Evolutionary conservation across 805 yeast species (phyloP).

Genomic region (Kodamaea lidongshanica): DNA sequence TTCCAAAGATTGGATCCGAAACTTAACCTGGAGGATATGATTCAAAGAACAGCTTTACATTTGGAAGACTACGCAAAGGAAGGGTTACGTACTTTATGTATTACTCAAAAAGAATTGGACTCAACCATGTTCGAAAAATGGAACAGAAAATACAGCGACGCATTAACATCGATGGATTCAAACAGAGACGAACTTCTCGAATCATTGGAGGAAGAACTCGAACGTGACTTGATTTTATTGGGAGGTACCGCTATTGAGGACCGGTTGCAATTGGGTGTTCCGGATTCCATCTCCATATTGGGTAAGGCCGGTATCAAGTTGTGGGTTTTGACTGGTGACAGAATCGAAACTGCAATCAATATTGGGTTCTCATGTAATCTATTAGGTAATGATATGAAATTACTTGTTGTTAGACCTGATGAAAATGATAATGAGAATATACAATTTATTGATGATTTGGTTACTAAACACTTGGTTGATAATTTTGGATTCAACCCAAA

Average conservation of each 20-base stretch:
- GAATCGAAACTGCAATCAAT: constrained; percentile 84
- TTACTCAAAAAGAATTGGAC: constrained; percentile 52
- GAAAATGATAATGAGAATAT: constrained; percentile 32
- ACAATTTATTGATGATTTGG: constrained; percentile 27
- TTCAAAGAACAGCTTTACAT: constrained; percentile 54
- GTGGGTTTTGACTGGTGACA: constrained; percentile 86
- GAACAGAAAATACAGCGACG: constrained; percentile 52
- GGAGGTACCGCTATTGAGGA: constrained; percentile 90
- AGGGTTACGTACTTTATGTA: constrained; percentile 71
- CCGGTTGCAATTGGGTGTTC: constrained; percentile 80
- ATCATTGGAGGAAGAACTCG: constrained; percentile 52
- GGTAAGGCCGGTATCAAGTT: constrained; percentile 75
- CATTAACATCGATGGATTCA: constrained; percentile 47
- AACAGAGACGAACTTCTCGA: constrained; percentile 56
- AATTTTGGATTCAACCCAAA: constrained; percentile 42
- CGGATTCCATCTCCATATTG: constrained; percentile 65
- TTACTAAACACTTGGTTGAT: constrained; percentile 44
- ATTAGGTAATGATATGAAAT: constrained; percentile 68
- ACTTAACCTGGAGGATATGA: constrained; percentile 37
- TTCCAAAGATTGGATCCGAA: constrained; percentile 38
- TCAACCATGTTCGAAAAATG: constrained; percentile 44
- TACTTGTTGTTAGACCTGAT: constrained; percentile 55
- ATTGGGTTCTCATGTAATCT: constrained; percentile 83
- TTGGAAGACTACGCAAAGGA: constrained; percentile 68
- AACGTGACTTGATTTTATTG: constrained; percentile 53